phyloP scores from a whole-genome alignment of 495 filamentous ascomycete genomes.

The Paragyromitra xinjiangensis region DNA sequence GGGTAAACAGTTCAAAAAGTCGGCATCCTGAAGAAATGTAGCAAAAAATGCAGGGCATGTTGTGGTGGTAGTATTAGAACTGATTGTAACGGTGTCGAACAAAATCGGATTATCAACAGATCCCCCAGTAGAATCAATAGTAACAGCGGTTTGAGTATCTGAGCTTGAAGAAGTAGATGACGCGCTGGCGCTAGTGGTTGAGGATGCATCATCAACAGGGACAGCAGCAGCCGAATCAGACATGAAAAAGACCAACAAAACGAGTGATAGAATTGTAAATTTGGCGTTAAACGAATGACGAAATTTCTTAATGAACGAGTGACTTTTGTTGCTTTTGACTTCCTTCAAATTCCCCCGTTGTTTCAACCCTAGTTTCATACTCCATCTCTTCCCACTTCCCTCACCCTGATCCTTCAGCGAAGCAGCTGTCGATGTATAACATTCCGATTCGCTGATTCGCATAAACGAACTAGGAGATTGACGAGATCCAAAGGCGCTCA shows the following conservation, averaged over 20 bases:
- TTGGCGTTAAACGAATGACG: slow-evolving; percentile 42
- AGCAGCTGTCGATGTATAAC: neutral
- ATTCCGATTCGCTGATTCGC: slow-evolving; percentile 31
- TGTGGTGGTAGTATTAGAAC: slow-evolving; percentile 38
- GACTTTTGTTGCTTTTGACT: slow-evolving; percentile 24
- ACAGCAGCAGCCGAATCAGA: slow-evolving; percentile 25
- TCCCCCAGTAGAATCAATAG: slow-evolving; percentile 3
- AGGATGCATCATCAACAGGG: slow-evolving; percentile 20
- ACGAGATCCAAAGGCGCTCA: slow-evolving; percentile 34
- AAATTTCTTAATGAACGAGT: slow-evolving; percentile 33
- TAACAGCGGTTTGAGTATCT: slow-evolving; percentile 2
- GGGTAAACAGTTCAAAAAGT: slow-evolving; percentile 51
- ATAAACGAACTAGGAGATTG: slow-evolving; percentile 34
- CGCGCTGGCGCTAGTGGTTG: neutral
- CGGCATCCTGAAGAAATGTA: slow-evolving; percentile 40
- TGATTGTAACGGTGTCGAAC: slow-evolving; percentile 45
- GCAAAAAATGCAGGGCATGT: slow-evolving; percentile 50
- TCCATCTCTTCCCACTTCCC: slow-evolving; percentile 15
- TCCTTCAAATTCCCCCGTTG: slow-evolving; percentile 1
- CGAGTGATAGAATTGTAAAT: slow-evolving; percentile 44
- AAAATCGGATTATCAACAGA: slow-evolving; percentile 36
- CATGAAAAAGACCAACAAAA: slow-evolving; percentile 42
- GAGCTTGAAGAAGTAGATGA: slow-evolving; percentile 25
- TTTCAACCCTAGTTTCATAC: slow-evolving; percentile 18
- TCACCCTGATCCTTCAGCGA: neutral